Conservation (phyloP, 768 basidiomycete genomes). For the Lentinula sp. region DNA sequence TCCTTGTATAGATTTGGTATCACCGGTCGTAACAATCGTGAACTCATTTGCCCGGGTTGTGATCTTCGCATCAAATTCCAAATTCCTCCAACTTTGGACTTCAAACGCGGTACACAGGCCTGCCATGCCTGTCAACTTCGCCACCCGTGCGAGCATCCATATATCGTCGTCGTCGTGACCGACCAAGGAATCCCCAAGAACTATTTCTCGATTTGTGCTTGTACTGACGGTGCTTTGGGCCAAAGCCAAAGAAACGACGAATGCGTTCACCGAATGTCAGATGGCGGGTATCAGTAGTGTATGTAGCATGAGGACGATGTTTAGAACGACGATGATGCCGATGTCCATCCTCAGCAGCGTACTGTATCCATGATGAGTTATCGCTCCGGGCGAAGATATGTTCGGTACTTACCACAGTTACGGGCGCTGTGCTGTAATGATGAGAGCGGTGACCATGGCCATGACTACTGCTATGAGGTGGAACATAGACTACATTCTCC, state of each 20-base stretch:
- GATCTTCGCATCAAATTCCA: neutral
- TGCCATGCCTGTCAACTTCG: conserved; percentile 51
- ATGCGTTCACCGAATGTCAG: conserved; percentile 39
- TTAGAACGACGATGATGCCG: conserved; percentile 6
- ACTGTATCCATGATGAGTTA: neutral
- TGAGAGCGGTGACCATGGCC: conserved; percentile 9
- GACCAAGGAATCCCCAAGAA: conserved; percentile 53
- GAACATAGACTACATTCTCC: conserved; percentile 15
- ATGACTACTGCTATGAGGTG: conserved; percentile 11
- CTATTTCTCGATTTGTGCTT: conserved; percentile 37
- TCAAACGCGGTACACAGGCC: conserved; percentile 9
- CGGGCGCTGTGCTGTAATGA: neutral
- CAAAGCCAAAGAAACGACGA: conserved; percentile 49
- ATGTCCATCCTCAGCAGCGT: neutral
- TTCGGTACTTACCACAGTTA: neutral
- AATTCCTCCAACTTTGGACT: neutral
- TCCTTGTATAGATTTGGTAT: too few species aligned
- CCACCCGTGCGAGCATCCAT: conserved; percentile 42
- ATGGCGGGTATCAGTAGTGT: conserved; percentile 11
- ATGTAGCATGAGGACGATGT: conserved; percentile 6
- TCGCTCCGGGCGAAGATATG: neutral
- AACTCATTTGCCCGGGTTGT: neutral
- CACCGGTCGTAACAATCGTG: neutral
- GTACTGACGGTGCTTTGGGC: conserved; percentile 27
- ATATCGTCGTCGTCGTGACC: conserved; percentile 42